Conservation (phyloP, 345 rosid species). For the Eucalyptus regnans region DNA sequence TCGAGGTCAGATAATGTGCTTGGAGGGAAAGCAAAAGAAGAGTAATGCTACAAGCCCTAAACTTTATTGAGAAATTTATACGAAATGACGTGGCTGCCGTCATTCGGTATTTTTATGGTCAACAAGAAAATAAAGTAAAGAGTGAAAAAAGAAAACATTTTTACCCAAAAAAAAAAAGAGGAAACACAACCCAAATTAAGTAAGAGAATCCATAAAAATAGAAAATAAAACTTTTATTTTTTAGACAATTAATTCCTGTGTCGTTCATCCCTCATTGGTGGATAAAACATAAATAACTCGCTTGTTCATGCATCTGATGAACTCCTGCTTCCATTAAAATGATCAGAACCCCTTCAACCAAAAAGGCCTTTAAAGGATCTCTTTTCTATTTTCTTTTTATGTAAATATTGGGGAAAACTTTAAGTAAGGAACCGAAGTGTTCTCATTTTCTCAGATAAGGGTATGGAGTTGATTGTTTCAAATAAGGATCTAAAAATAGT, state of each 20-base stretch:
- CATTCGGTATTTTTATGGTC: not conserved
- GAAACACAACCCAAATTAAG: not conserved
- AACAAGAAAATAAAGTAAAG: not conserved
- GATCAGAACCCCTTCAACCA: not conserved
- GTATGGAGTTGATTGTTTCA: too few species aligned
- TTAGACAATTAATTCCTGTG: not conserved
- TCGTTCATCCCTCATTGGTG: not conserved
- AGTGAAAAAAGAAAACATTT: too few species aligned
- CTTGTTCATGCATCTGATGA: too few species aligned
- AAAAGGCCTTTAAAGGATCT: not conserved
- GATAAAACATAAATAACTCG: too few species aligned
- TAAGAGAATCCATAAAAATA: not conserved
- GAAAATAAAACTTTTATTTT: not conserved
- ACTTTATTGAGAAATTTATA: not conserved
- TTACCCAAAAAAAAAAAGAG: too few species aligned
- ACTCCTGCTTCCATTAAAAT: too few species aligned
- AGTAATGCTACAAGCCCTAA: not conserved
- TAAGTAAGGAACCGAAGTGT: too few species aligned
- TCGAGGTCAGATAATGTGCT: not conserved
- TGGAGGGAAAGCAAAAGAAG: not conserved
- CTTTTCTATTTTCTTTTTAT: not conserved
- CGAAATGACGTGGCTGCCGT: not conserved
- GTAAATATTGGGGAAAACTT: too few species aligned
- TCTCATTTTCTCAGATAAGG: too few species aligned
- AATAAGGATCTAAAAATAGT: too few species aligned